These are phyloP conservation scores for Xylaria sp. DNA, from an alignment of 2,329 filamentous ascomycete genomes.

Conservation along the genomic window DNA sequence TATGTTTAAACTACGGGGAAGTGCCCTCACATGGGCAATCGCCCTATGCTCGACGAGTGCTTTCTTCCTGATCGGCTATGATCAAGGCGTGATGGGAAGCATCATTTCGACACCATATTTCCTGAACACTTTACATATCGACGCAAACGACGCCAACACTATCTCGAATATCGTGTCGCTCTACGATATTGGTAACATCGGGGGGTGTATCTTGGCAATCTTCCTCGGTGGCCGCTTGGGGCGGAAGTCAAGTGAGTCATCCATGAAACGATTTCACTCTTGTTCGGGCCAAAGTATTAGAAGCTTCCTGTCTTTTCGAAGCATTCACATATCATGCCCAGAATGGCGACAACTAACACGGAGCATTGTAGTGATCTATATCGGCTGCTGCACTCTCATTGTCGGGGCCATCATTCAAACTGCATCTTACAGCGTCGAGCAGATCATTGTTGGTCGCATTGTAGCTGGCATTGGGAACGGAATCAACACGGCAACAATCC, in stretches of 20 bases:
- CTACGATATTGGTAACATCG: slow-evolving; percentile 14
- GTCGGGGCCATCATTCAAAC: slow-evolving; percentile 7
- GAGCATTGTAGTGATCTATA: neutral
- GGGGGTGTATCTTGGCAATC: slow-evolving; percentile 8
- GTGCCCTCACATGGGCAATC: slow-evolving; percentile 17
- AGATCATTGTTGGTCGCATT: slow-evolving; percentile 13
- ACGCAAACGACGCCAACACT: slow-evolving; percentile 2
- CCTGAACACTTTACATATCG: slow-evolving; percentile 7
- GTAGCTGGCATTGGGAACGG: slow-evolving; percentile 13
- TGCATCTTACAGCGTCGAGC: slow-evolving; percentile 8
- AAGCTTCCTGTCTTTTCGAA: neutral
- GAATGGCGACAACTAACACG: neutral
- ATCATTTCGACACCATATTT: slow-evolving; percentile 17
- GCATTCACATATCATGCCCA: neutral
- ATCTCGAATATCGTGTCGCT: slow-evolving; percentile 14
- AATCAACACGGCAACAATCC: slow-evolving; percentile 16
- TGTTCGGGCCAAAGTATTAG: neutral
- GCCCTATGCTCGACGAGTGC: slow-evolving; percentile 16
- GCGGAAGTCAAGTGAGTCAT: neutral
- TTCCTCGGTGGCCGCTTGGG: slow-evolving; percentile 5
- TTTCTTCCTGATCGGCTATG: slow-evolving; percentile 13
- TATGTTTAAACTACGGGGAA: slow-evolving; percentile 9
- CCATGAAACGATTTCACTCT: neutral
- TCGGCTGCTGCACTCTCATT: slow-evolving; percentile 9
- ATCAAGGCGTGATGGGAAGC: slow-evolving; percentile 16